These are phyloP conservation scores for Microdochium paspali DNA, from an alignment of 2,329 filamentous ascomycete genomes.

Conservation along the genomic window DNA sequence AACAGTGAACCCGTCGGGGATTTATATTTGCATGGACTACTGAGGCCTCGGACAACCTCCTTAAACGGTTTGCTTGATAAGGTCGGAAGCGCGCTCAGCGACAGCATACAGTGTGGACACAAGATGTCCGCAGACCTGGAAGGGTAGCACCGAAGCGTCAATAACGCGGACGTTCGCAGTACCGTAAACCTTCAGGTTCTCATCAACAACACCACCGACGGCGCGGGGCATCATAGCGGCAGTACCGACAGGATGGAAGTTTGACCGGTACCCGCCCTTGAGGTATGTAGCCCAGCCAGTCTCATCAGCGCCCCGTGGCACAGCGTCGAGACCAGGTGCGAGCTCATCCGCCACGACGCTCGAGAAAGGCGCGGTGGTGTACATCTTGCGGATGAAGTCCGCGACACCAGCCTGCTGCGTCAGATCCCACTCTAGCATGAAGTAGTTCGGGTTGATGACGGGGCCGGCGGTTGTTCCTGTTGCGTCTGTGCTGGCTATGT, in stretches of 20 bases:
- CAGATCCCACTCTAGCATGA: constrained; percentile 25
- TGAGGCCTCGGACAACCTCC: too few species aligned
- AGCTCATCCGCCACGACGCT: constrained; percentile 6
- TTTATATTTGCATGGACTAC: too few species aligned
- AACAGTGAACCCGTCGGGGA: too few species aligned
- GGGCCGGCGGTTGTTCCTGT: constrained; percentile 20
- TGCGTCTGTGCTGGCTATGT: constrained; percentile 16
- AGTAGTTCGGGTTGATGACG: constrained; percentile 24
- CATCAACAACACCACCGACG: constrained; percentile 38
- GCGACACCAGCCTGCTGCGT: constrained; percentile 14
- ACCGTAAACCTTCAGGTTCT: constrained; percentile 36
- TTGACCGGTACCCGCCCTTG: constrained; percentile 12
- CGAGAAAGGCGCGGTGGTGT: constrained; percentile 16
- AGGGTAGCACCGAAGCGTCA: constrained; percentile 37
- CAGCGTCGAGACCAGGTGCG: constrained; percentile 7
- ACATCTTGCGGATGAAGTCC: constrained; percentile 20
- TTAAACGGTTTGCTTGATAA: too few species aligned
- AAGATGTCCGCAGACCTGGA: constrained; percentile 37
- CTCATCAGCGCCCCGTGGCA: constrained; percentile 19
- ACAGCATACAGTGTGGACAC: constrained; percentile 43
- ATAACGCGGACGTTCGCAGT: constrained; percentile 37
- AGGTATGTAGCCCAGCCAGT: constrained; percentile 12
- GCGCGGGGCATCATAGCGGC: constrained; percentile 39
- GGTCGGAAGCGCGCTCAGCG: constrained; percentile 32
- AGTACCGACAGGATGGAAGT: constrained; percentile 36